A percentile compares a stretch with the other conserved stretches of the same genome.
Evolutionary conservation across 1,139 yeast genomes (phyloP).

Genomic region (Saccharomyces hybrid): DNA sequence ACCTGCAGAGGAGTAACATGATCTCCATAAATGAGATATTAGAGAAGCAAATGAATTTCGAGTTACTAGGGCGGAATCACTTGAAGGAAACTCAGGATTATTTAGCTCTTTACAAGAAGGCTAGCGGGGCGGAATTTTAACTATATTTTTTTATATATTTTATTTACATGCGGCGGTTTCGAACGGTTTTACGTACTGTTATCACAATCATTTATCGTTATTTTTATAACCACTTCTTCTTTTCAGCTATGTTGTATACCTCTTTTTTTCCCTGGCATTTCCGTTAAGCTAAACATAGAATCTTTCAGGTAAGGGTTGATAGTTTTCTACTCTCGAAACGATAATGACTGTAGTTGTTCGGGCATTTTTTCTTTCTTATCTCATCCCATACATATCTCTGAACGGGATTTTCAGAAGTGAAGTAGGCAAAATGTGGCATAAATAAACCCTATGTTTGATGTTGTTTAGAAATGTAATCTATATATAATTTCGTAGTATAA

Average conservation of each 20-base stretch:
- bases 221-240: not conserved
- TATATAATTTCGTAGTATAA: not conserved
- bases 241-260: not conserved
- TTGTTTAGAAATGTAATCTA: not conserved
- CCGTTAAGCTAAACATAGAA: not conserved
- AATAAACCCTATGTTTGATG: not conserved
- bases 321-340: not conserved
- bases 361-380: not conserved
- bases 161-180: not conserved
- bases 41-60: constrained; percentile 12
- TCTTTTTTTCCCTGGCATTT: not conserved
- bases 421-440: not conserved
- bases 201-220: not conserved
- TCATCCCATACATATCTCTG: not conserved
- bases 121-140: constrained; percentile 15
- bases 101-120: constrained; percentile 26
- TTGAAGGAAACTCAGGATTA: constrained; percentile 27
- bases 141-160: not conserved
- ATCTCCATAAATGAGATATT: not conserved
- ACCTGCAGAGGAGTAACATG: not conserved
- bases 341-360: not conserved
- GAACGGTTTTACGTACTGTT: not conserved
- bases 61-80: constrained; percentile 19
- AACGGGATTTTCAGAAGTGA: not conserved
- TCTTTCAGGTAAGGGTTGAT: not conserved